These are phyloP conservation scores for Tanacetum coccineum DNA, from an alignment of 129 eudicot genomes.

Conservation along the genomic window DNA sequence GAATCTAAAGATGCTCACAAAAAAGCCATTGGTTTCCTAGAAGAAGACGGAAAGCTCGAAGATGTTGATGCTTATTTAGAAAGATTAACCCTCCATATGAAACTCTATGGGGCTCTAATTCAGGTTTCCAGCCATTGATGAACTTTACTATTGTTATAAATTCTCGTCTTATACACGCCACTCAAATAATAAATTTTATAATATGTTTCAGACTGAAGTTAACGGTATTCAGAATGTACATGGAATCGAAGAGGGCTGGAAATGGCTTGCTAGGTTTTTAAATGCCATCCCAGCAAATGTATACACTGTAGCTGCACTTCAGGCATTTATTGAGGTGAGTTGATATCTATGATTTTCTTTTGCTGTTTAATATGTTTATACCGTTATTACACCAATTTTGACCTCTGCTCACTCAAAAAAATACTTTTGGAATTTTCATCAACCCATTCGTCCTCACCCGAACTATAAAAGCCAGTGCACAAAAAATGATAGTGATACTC, in stretches of 20 bases:
- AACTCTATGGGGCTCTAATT: constrained; percentile 86
- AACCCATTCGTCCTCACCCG: too few relatives aligned
- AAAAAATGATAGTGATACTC: too few relatives aligned
- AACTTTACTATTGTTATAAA: constrained; percentile 6
- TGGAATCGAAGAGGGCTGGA: constrained; percentile 90
- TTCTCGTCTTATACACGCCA: background rate
- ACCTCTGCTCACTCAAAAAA: background rate
- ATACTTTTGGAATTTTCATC: background rate
- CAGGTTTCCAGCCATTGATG: constrained; percentile 55
- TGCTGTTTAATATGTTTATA: background rate
- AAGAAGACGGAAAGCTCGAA: constrained; percentile 79
- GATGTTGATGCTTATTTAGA: constrained; percentile 41
- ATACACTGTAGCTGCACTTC: constrained; percentile 60
- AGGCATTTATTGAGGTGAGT: constrained; percentile 75
- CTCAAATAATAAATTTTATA: background rate
- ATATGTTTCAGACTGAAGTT: constrained; percentile 65
- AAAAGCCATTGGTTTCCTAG: constrained; percentile 74
- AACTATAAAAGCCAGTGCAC: too few relatives aligned
- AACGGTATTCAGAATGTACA: constrained; percentile 58
- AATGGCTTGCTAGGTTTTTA: constrained; percentile 89
- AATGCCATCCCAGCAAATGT: constrained; percentile 71
- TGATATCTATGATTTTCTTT: constrained; percentile 1
- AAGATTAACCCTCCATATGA: constrained; percentile 55
- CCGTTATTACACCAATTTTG: constrained; percentile 5
- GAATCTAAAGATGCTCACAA: constrained; percentile 49